phyloP scores from a whole-genome alignment of 2,329 filamentous ascomycete species.

The Diplocarpon mali region DNA sequence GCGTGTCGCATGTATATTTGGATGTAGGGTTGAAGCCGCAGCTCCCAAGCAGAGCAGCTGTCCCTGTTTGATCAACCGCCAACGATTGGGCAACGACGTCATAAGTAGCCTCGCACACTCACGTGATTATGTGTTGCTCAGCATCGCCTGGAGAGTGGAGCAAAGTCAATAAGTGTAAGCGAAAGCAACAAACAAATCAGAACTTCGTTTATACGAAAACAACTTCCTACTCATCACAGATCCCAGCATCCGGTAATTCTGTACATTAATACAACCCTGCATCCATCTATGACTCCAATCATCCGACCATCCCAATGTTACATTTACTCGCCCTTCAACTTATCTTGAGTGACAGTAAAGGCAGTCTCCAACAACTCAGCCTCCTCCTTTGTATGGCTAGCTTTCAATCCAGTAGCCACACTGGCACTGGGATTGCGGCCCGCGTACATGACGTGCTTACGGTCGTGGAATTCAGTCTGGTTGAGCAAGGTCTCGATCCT shows the following conservation, averaged over 20 bases:
- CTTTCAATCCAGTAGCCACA: constrained; percentile 88
- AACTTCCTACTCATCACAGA: no score
- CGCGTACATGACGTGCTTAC: constrained; percentile 94
- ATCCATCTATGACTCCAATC: constrained; percentile 9
- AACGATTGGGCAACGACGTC: neutral
- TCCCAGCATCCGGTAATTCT: constrained; percentile 3
- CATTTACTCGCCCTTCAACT: constrained; percentile 46
- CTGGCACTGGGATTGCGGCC: constrained; percentile 87
- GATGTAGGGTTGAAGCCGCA: no score
- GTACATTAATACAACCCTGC: constrained; percentile 21
- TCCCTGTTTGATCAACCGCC: no score
- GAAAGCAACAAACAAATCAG: neutral
- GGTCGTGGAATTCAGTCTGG: constrained; percentile 82
- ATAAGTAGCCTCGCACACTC: neutral
- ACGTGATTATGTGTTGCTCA: no score
- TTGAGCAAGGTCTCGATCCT: constrained; percentile 95
- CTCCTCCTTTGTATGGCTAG: constrained; percentile 84
- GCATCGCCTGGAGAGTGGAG: neutral
- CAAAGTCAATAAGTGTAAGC: neutral
- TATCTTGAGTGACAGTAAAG: constrained; percentile 54
- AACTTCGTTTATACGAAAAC: neutral
- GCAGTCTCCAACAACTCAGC: constrained; percentile 63
- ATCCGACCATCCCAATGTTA: constrained; percentile 6
- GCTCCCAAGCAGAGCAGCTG: no score
- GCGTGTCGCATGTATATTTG: no score